phyloP scores from a whole-genome alignment of 306 rosid species.

The peach (Prunus persica) region Prunus_persica_NCBIv2 NC_034009.1:4607501-4608000 shows the following conservation, averaged over 20 bases:
- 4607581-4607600: neutral
- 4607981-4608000: neutral
- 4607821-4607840: constrained; percentile 95
- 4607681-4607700: too few relatives aligned
- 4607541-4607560: constrained; percentile 96
- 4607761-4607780: constrained; percentile 52
- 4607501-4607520: constrained; percentile 85
- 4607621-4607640: neutral
- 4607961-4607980: constrained; percentile 4
- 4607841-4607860: constrained; percentile 98
- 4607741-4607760: too few relatives aligned
- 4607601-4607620: neutral
- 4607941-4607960: neutral
- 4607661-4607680: neutral
- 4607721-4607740: neutral
- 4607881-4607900: constrained; percentile 86
- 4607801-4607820: constrained; percentile 88
- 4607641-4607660: neutral
- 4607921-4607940: constrained; percentile 32
- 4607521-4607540: constrained; percentile 93
- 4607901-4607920: constrained; percentile 79
- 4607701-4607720: neutral
- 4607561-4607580: constrained; percentile 44
- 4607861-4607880: constrained; percentile 81
- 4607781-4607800: constrained; percentile 97